These are phyloP conservation scores for Tricholoma bakamatsutake DNA, from an alignment of 768 basidiomycete genomes.

Conservation along the genomic window DNA sequence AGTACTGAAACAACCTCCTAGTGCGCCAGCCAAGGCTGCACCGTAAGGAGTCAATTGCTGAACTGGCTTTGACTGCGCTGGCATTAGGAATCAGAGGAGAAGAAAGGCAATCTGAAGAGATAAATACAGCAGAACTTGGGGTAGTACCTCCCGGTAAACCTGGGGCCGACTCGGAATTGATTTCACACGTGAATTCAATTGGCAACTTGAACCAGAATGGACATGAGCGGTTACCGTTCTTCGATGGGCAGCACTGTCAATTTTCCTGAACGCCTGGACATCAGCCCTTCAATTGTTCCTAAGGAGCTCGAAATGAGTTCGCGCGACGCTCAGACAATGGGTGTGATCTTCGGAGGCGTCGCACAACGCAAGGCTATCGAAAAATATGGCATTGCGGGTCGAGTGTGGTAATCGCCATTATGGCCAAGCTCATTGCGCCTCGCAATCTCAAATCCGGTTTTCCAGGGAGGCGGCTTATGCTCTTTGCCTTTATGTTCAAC, in stretches of 20 bases:
- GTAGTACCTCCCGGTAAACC: conserved; percentile 1
- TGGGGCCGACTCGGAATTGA: conserved; percentile 9
- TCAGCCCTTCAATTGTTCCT: conserved; percentile 27
- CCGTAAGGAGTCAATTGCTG: conserved; percentile 81
- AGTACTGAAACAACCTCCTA: conserved; percentile 90
- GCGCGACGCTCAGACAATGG: conserved; percentile 8
- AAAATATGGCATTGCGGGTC: conserved; percentile 76
- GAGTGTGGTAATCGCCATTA: conserved; percentile 59
- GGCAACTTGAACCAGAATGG: too few relatives aligned
- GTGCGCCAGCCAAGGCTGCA: conserved; percentile 85
- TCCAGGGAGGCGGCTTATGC: conserved; percentile 71
- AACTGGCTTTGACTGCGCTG: conserved; percentile 50
- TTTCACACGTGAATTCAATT: not conserved
- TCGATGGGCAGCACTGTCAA: conserved; percentile 19
- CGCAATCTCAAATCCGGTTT: conserved; percentile 9
- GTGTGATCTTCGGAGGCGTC: conserved; percentile 21
- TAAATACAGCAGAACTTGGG: conserved; percentile 12
- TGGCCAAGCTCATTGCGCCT: conserved; percentile 7
- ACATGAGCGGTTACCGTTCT: too few relatives aligned
- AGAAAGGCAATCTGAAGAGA: conserved; percentile 8
- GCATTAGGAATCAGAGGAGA: conserved; percentile 26
- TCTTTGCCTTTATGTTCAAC: conserved; percentile 48
- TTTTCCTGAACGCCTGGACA: conserved; percentile 33
- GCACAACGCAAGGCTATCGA: conserved; percentile 57
- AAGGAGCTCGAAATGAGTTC: not conserved